Conservation (phyloP, 305 asterid genomes). For the Solanum hybrid region DNA sequence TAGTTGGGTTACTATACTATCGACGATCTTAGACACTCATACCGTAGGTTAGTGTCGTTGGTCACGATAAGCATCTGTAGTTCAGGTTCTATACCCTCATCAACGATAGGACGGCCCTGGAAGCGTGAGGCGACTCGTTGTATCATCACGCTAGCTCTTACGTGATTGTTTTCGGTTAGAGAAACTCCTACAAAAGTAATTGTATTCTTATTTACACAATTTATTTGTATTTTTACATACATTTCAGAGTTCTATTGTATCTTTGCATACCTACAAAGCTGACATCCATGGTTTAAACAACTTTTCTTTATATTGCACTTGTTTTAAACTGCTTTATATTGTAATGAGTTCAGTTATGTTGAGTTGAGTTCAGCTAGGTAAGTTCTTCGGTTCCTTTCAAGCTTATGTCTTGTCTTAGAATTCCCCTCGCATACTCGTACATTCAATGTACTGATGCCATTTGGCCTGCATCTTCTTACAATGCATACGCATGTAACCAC, state of each 20-base stretch:
- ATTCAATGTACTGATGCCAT: neutral
- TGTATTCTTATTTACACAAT: neutral
- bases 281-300: neutral
- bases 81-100: neutral
- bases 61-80: neutral
- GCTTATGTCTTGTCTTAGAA: neutral
- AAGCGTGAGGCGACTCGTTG: neutral
- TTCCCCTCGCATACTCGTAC: neutral
- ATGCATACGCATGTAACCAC: neutral
- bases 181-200: neutral
- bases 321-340: too few species aligned
- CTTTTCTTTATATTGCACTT: neutral
- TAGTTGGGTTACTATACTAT: too few species aligned
- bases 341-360: neutral
- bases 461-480: neutral
- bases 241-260: neutral
- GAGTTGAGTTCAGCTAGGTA: neutral
- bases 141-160: neutral
- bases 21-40: too few species aligned
- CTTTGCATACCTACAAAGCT: too few species aligned
- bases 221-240: too few species aligned
- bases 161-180: neutral
- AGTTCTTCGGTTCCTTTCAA: neutral
- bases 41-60: too few species aligned
- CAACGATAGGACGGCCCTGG: neutral